phyloP scores from a whole-genome alignment of 306 rosid species.

The Vigna reflexopilosa region DNA sequence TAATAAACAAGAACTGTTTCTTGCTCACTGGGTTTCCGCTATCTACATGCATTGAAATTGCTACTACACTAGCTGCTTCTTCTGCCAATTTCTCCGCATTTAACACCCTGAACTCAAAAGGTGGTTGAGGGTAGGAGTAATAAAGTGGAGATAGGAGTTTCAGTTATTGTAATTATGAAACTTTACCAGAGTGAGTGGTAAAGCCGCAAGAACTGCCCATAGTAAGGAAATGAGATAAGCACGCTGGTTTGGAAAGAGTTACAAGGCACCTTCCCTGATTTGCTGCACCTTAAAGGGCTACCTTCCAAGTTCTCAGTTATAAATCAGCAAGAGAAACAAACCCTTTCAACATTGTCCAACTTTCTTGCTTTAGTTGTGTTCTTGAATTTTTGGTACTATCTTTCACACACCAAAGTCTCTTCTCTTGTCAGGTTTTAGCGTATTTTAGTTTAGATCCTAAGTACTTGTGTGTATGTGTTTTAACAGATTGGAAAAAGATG shows the following conservation, averaged over 20 bases:
- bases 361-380: background rate
- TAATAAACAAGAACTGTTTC: slow-evolving; percentile 34
- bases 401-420: background rate
- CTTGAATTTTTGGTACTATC: slow-evolving; percentile 5
- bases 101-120: background rate
- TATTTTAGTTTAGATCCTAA: background rate
- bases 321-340: background rate
- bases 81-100: slow-evolving; percentile 29
- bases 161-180: slow-evolving; percentile 15
- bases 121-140: background rate
- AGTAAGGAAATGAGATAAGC: slow-evolving; percentile 41
- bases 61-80: background rate
- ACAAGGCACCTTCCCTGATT: slow-evolving; percentile 44
- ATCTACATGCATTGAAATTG: slow-evolving; percentile 19
- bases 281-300: slow-evolving; percentile 36
- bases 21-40: slow-evolving; percentile 29
- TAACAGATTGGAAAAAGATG: slow-evolving; percentile 58
- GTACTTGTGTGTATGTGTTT: slow-evolving; percentile 8
- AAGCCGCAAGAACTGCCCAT: slow-evolving; percentile 33
- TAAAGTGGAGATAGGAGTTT: background rate
- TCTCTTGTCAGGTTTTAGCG: background rate
- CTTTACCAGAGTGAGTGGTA: background rate
- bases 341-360: slow-evolving; percentile 25
- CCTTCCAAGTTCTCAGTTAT: slow-evolving; percentile 23
- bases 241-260: slow-evolving; percentile 35